Conservation (phyloP, 768 basidiomycete species). For the Tulasnella calospora region DNA sequence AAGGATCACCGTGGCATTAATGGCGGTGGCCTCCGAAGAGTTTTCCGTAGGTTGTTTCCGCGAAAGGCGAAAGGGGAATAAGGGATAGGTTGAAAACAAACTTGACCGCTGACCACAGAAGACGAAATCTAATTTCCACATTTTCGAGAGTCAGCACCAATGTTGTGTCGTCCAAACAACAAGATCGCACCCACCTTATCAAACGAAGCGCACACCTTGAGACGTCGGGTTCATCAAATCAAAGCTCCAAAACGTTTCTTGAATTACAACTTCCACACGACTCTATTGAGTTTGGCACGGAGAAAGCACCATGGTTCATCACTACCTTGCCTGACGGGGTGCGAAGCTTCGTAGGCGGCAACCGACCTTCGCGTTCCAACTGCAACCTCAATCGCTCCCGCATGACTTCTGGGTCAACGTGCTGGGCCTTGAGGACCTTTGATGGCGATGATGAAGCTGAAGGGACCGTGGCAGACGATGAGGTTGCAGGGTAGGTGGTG, state of each 20-base stretch:
- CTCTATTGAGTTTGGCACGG: not conserved
- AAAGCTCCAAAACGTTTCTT: slow-evolving; percentile 5
- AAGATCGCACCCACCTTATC: not conserved
- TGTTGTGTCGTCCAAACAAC: not conserved
- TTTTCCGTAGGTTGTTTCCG: not conserved
- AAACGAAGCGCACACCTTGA: slow-evolving; percentile 2
- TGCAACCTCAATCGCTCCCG: slow-evolving; percentile 25
- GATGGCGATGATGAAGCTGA: not conserved
- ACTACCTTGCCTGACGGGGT: not conserved
- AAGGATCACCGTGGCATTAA: not conserved
- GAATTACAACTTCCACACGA: slow-evolving; percentile 17
- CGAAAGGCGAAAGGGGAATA: not conserved
- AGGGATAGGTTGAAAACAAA: not conserved
- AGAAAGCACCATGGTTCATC: slow-evolving; percentile 5
- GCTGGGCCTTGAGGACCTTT: not conserved
- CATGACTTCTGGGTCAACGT: slow-evolving; percentile 27
- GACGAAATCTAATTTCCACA: not conserved
- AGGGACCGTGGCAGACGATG: not conserved
- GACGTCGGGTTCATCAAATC: slow-evolving; percentile 3
- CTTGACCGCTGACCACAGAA: slow-evolving; percentile 3
- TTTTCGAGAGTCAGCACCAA: not conserved
- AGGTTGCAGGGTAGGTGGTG: not conserved
- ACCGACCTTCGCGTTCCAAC: slow-evolving; percentile 27
- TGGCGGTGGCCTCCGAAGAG: not conserved
- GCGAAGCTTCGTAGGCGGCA: slow-evolving; percentile 4